Evolutionary conservation across 805 yeast species (phyloP), one percentile per base, ranked within the genome.

Genomic region (Allodekkera sacchari): DNA sequence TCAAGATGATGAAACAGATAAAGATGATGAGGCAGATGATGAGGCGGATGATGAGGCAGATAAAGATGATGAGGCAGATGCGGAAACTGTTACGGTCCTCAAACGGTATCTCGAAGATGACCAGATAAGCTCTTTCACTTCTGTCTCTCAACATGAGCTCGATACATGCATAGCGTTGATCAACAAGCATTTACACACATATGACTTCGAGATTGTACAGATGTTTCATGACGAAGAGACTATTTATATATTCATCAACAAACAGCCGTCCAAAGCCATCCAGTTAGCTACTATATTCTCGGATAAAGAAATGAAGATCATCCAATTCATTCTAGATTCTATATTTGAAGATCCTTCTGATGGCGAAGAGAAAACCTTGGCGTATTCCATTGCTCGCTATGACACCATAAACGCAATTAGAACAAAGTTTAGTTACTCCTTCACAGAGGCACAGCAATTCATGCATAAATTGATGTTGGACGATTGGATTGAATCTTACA

Each of bases 401-500:
- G 47, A 45, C 12, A 43, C 40, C 5, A 37, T 32, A 18, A 27
- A 27, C n/a, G 31, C 31, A 15, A 30, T 37, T 9, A 22, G 36
- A 44, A 53, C 28, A 31, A 50, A 24, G 24, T 30, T 30, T 8
- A 30, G 28, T 13, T 18, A 31, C 4, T 28, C 33, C 8, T 20
- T 19, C 39, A 41, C 24, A 36, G 55, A 71, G 21, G 56, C 71
- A 0, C 55, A 59, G n/a, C 35, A 31, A 1, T 58, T 72, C 18
- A 41, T 74, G 7, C 53, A 43, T 7, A 41, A 50, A 13, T 45
- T 74, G 6, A 63, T 66, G 11, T 61, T 63, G 30, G 68, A 63
- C 31, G 77, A 74, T n/a, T 74, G 80, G 80, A 49, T 75, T 7
- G 63, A 59, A 44, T 59, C 44, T 29, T 39, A 27, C 43, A 45